Conservation (phyloP, 768 basidiomycete species). For the Pleurotus tuber-regium region DNA sequence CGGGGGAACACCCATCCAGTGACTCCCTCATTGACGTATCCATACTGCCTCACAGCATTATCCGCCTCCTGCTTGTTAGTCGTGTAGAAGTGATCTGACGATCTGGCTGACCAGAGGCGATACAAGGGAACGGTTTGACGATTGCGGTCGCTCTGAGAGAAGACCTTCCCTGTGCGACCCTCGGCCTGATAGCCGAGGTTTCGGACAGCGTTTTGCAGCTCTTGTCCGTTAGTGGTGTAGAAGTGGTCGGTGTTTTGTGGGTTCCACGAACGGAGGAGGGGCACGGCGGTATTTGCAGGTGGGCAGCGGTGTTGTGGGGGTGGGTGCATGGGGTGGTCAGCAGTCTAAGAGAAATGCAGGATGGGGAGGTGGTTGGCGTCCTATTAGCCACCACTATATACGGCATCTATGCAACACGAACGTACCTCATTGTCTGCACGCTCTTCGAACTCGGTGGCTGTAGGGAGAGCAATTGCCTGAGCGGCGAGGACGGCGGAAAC, state of each 20-base stretch:
- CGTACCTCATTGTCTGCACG: background rate
- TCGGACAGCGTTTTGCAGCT: background rate
- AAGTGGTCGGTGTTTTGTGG: background rate
- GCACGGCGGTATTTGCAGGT: background rate
- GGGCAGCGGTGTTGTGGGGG: background rate
- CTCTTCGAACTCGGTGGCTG: background rate
- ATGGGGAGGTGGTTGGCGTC: too few species aligned
- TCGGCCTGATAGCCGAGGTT: background rate
- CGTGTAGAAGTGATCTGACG: too few species aligned
- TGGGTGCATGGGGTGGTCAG: background rate
- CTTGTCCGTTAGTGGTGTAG: background rate
- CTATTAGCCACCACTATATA: too few species aligned
- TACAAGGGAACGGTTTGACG: background rate
- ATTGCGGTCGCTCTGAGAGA: background rate
- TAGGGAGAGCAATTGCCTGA: conserved; percentile 2
- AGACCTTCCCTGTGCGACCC: background rate
- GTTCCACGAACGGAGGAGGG: background rate
- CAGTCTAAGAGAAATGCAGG: too few species aligned
- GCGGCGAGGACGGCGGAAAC: conserved; percentile 5
- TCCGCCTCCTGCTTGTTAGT: background rate
- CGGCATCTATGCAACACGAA: too few species aligned
- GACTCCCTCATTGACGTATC: background rate
- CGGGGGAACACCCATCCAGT: background rate
- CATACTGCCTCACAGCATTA: background rate
- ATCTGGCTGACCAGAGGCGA: background rate